A percentile compares a stretch with the other conserved stretches of the same genome.
phyloP scores from a whole-genome alignment of 495 filamentous ascomycete species.

The Tricharina praecox region DNA sequence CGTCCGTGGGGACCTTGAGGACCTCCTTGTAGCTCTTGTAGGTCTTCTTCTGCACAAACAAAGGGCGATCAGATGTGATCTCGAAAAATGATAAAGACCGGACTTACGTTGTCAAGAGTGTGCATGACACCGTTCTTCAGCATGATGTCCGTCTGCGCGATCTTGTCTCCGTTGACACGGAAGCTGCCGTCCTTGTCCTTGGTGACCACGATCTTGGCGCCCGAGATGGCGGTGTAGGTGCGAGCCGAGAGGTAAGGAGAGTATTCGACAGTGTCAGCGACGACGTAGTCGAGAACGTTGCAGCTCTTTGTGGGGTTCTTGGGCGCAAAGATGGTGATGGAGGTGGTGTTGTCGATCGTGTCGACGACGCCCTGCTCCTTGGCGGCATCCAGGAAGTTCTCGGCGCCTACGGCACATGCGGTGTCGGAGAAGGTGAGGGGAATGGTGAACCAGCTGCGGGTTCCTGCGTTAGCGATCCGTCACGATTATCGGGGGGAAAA shows the following conservation, averaged over 20 bases:
- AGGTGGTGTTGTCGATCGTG: background rate
- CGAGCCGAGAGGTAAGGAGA: background rate
- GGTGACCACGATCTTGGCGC: background rate
- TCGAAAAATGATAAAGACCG: too few species aligned
- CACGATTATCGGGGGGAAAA: background rate
- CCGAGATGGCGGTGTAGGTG: background rate
- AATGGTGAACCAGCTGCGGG: background rate
- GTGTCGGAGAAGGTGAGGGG: background rate
- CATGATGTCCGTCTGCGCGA: background rate
- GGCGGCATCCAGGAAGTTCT: background rate
- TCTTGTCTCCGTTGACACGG: slow-evolving; percentile 1
- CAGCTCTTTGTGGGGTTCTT: background rate
- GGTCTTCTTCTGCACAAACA: too few species aligned
- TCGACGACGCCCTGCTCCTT: background rate
- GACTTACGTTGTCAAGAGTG: slow-evolving; percentile 4
- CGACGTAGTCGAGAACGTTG: background rate
- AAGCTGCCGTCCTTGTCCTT: background rate
- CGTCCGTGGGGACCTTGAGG: too few species aligned
- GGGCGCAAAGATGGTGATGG: background rate
- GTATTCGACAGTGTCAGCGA: background rate
- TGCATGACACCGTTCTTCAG: background rate
- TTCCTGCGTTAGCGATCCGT: background rate
- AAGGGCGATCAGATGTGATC: too few species aligned
- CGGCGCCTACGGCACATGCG: background rate
- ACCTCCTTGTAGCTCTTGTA: too few species aligned